Evolutionary conservation across 495 filamentous ascomycete species (phyloP).

Genomic region (Aspergillus olivimuriae): DNA sequence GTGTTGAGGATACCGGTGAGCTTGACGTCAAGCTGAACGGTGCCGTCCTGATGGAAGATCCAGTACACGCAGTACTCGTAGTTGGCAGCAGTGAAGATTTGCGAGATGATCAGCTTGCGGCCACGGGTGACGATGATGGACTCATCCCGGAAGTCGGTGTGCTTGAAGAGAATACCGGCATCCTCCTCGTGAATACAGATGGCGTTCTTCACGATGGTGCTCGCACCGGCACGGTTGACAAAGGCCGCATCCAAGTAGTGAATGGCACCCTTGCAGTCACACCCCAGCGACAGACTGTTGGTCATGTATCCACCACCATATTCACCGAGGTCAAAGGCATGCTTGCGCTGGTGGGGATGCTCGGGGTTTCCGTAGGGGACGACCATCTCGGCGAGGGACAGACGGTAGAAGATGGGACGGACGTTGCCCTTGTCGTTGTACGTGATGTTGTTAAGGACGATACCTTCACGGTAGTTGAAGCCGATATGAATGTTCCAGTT

Average conservation of each 20-base stretch:
- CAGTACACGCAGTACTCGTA: constrained; percentile 96
- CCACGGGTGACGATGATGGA: constrained; percentile 80
- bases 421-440: constrained; percentile 82
- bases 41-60: constrained; percentile 92
- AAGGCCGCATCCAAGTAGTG: constrained; percentile 86
- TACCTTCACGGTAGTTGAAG: constrained; percentile 94
- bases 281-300: constrained; percentile 81
- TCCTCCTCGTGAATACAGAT: constrained; percentile 98
- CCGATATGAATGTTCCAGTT: constrained; percentile 94
- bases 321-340: constrained; percentile 91
- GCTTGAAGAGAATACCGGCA: constrained; percentile 89
- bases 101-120: constrained; percentile 82
- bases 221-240: constrained; percentile 70
- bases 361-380: constrained; percentile 95
- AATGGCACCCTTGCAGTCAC: constrained; percentile 93
- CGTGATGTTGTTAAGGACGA: constrained; percentile 85
- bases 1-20: constrained; percentile 95
- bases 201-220: constrained; percentile 83
- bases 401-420: constrained; percentile 78
- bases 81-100: constrained; percentile 94
- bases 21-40: constrained; percentile 90
- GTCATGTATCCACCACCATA: constrained; percentile 96
- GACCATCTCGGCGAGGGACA: constrained; percentile 96
- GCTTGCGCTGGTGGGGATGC: constrained; percentile 86
- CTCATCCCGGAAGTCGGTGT: constrained; percentile 91